Percentiles rank a stretch among this genome's conserved stretches.
phyloP scores from a whole-genome alignment of 192 early-diverging fungal genomes.

The Backusella tarrabulga region DNA sequence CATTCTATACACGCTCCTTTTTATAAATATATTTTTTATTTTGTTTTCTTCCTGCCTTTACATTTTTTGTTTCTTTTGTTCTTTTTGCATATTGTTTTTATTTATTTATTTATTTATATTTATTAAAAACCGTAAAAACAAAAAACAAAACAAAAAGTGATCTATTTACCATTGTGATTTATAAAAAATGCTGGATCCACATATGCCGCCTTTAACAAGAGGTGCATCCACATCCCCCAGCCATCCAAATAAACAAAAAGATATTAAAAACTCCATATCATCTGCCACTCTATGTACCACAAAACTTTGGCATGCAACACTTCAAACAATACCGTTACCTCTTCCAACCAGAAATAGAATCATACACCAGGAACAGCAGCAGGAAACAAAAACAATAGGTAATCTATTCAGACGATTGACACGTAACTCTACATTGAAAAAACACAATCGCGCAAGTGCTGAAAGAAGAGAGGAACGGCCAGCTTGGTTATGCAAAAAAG shows the following conservation, averaged over 20 bases:
- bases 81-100: background rate
- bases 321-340: background rate
- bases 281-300: background rate
- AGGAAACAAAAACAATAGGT: background rate
- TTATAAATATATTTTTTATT: conserved; percentile 10
- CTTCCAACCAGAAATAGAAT: conserved; percentile 4
- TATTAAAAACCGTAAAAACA: background rate
- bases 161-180: background rate
- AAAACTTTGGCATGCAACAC: background rate
- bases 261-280: background rate
- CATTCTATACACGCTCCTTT: background rate
- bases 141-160: background rate
- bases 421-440: conserved; percentile 1
- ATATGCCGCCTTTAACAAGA: background rate
- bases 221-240: background rate
- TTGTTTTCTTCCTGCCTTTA: background rate
- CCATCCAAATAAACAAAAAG: background rate
- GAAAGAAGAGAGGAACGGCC: background rate
- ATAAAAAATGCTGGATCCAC: background rate
- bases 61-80: background rate
- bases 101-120: background rate
- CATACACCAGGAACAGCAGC: background rate
- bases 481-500: conserved; percentile 16
- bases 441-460: background rate
- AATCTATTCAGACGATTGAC: conserved; percentile 7